phyloP scores from a whole-genome alignment of 148 eudicot species.

The Chenopodium album region DNA sequence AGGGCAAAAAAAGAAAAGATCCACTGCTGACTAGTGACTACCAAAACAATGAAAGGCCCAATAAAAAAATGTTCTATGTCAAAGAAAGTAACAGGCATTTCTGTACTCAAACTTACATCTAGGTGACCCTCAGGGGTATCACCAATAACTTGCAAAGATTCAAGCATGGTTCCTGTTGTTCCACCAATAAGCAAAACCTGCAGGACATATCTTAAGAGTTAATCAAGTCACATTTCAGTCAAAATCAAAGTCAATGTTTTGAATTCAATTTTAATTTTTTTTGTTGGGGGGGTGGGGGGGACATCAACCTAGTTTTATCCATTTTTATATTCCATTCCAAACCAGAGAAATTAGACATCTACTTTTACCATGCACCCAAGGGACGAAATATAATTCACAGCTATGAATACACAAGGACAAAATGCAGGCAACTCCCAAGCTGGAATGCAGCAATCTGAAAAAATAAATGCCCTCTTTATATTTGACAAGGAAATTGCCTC shows the following conservation, averaged over 20 bases:
- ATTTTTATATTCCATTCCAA: no score
- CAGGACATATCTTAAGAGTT: constrained; percentile 21
- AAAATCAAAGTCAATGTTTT: not conserved
- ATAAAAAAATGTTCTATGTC: not conserved
- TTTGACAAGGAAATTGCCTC: no score
- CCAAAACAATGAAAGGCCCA: not conserved
- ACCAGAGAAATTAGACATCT: no score
- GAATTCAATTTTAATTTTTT: no score
- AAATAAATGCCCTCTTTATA: no score
- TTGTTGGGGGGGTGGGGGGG: no score
- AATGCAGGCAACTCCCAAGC: not conserved
- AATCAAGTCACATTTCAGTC: not conserved
- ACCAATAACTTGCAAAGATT: constrained; percentile 88
- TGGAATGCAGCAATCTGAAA: not conserved
- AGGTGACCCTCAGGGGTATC: constrained; percentile 57
- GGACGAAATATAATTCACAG: no score
- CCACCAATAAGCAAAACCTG: constrained; percentile 98
- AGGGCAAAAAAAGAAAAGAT: no score
- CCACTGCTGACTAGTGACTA: no score
- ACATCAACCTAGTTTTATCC: no score
- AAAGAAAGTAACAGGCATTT: constrained; percentile 10
- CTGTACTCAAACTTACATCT: constrained; percentile 57
- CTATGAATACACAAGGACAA: no score
- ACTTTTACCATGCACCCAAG: no score
- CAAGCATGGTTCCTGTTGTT: constrained; percentile 98